Evolutionary conservation across 176 grass and related monocot genomes (phyloP), one percentile per base, ranked within the genome.

Genomic region (Juncus effusus): DNA sequence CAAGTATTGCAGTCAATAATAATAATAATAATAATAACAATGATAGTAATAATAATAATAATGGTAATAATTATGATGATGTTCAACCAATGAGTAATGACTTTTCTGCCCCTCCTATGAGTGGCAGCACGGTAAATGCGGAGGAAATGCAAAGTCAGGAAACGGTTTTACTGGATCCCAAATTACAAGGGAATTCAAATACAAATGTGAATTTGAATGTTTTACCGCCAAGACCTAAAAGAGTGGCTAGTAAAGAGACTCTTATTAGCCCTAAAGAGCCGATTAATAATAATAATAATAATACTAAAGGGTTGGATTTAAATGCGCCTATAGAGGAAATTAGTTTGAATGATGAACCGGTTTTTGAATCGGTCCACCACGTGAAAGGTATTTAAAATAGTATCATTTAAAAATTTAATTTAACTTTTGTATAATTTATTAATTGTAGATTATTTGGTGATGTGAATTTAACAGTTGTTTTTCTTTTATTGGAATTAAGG

Each of bases 151-250:
- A 28, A 47, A 9, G 44, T 47, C 80, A 79, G 35, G 83, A 86
- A 36, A 68, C 70, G 54, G 57, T 77, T 78, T 74, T 82, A 39
- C 44, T 65, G 44, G 74, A 87, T 6, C 79, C 81, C 14, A 83
- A 82, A 40, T 81, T 89, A 42, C 74, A 81, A 81, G 59, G 79
- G 76, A 50, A 67, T 36, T 54, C 69, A 65, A 82, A 79, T 76
- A 38, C 64, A 41, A 19, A 73, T 36, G 50, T 54, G 39, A 83
- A 79, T 84, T 61, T 54, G 38, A 74, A 79, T 74, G 68, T 37
- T 4, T 61, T 90, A 40, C 89, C 89, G 66, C 83, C 89, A 44
- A 99, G 89, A 79, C 85, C 95, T 60, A 94, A 79, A 78, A 83
- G 76, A 59, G 65, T 90, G 77, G 76, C 95, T 54, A 86, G 79